Evolutionary conservation across 345 rosid genomes (phyloP).

Genomic region (Erucastrum elatum): DNA sequence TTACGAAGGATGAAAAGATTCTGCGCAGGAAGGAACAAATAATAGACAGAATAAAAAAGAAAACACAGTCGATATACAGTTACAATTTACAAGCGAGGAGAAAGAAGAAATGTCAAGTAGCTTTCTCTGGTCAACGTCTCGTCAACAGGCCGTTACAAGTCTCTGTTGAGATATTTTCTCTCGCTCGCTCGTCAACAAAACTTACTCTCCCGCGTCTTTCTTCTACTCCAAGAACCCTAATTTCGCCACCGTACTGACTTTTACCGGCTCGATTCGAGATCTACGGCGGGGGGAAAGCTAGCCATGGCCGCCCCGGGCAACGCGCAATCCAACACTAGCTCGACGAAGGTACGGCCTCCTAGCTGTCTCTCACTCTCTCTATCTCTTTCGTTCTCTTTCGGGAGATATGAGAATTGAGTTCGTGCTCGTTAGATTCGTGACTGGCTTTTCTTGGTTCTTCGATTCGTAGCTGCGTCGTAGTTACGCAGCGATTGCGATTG

Average conservation of each 20-base stretch:
- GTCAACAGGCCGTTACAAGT: conserved; percentile 61
- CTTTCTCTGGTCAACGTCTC: conserved; percentile 35
- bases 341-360: conserved; percentile 71
- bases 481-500: not conserved
- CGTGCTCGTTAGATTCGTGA: not conserved
- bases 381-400: conserved; percentile 3
- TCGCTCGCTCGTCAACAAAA: not conserved
- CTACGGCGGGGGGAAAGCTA: conserved; percentile 29
- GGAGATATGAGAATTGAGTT: conserved; percentile 8
- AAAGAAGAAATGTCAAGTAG: conserved; percentile 29
- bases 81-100: conserved; percentile 8
- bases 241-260: conserved; percentile 33
- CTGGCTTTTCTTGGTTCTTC: conserved; percentile 12
- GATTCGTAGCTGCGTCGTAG: not conserved
- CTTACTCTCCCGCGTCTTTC: conserved; percentile 34
- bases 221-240: conserved; percentile 52
- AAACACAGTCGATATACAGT: not conserved
- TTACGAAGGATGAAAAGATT: conserved; percentile 6
- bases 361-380: conserved; percentile 2
- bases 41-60: conserved; percentile 14
- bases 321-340: conserved; percentile 43
- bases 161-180: conserved; percentile 35
- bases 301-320: conserved; percentile 70
- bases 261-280: conserved; percentile 20
- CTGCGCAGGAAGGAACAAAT: conserved; percentile 33